Percentiles rank a stretch among this genome's conserved stretches.
phyloP scores from a whole-genome alignment of 2,329 filamentous ascomycete genomes.

The Mariannaea elegans region DNA sequence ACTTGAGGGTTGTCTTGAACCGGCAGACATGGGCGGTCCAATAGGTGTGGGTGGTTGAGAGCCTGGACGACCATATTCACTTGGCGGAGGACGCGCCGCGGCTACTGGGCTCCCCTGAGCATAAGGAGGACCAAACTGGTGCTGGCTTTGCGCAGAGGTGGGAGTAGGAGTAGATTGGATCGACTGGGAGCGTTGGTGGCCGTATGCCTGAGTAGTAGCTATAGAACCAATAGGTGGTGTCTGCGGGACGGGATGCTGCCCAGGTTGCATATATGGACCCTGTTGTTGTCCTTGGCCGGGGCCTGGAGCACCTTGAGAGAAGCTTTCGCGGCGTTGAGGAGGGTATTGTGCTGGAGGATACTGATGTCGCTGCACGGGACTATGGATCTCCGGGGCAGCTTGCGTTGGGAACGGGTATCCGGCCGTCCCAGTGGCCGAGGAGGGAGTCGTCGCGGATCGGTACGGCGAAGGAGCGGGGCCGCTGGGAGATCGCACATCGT shows the following conservation, averaged over 20 bases:
- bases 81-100: conserved; percentile 53
- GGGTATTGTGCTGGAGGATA: conserved; percentile 56
- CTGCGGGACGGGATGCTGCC: conserved; percentile 52
- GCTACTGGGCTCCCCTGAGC: conserved; percentile 62
- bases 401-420: conserved; percentile 62
- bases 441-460: conserved; percentile 58
- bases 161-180: conserved; percentile 68
- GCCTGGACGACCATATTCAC: conserved; percentile 56
- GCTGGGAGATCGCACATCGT: conserved; percentile 62
- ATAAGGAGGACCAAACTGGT: conserved; percentile 60
- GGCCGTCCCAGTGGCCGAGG: conserved; percentile 48
- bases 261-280: conserved; percentile 53
- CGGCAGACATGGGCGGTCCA: conserved; percentile 57
- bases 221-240: conserved; percentile 58
- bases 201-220: conserved; percentile 48
- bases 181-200: conserved; percentile 64
- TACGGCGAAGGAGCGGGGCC: conserved; percentile 56
- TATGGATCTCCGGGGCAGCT: conserved; percentile 53
- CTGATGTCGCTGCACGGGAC: conserved; percentile 62
- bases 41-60: conserved; percentile 65
- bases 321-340: conserved; percentile 58
- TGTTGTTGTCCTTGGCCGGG: conserved; percentile 42
- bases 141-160: conserved; percentile 69
- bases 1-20: conserved; percentile 61
- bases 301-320: conserved; percentile 48